Conservation (phyloP, 208 protist genomes). For the Trypanosoma cruzi region DNA sequence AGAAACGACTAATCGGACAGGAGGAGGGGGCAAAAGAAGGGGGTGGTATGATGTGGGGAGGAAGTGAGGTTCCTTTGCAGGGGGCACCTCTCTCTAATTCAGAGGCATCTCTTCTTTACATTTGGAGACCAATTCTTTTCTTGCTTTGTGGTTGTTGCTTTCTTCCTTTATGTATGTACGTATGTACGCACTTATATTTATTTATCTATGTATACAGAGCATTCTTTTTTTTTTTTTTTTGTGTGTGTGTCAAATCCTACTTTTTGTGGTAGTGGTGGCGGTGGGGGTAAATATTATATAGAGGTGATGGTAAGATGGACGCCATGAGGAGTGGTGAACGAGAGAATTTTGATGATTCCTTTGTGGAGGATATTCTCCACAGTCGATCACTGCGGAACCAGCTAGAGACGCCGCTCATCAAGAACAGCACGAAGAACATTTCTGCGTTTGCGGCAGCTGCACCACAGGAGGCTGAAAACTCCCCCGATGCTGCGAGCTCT, state of each 20-base stretch:
- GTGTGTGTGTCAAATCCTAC: too few species aligned
- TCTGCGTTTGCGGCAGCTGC: background rate
- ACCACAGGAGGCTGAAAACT: background rate
- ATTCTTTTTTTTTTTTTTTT: too few species aligned
- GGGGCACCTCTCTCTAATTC: too few species aligned
- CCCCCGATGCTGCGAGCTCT: background rate
- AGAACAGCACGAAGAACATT: background rate
- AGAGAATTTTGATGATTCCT: slow-evolving; percentile 17
- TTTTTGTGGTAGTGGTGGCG: background rate
- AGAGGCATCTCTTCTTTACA: too few species aligned
- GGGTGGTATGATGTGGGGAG: background rate
- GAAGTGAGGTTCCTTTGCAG: background rate
- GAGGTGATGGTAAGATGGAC: background rate
- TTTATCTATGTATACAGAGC: too few species aligned
- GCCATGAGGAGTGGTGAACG: background rate
- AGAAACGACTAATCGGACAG: too few species aligned
- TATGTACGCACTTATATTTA: too few species aligned
- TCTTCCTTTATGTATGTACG: too few species aligned
- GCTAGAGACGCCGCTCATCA: background rate
- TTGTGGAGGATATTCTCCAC: slow-evolving; percentile 23
- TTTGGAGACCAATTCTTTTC: too few species aligned
- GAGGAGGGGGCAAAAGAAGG: background rate
- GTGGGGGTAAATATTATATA: slow-evolving; percentile 16
- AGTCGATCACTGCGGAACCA: background rate
- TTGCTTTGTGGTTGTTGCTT: too few species aligned